Base-by-base conservation (phyloP, 768 basidiomycete species). In the Gelatoporia subvermispora region DNA sequence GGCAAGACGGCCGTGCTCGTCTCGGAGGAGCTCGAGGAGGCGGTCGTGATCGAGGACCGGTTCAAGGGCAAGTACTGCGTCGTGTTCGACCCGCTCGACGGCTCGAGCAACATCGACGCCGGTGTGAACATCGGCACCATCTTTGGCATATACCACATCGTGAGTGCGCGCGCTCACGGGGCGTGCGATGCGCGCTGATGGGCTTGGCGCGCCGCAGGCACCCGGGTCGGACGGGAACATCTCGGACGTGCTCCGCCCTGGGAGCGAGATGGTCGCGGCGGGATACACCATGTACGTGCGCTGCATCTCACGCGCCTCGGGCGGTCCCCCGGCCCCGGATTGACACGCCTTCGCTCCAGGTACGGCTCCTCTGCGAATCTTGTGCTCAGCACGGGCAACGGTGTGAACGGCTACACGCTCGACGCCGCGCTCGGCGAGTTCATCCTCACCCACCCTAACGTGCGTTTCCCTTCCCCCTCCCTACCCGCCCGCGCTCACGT, bases 61-160 rank as follows among this genome's bases (percentile, higher is more conserved):
- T 70, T 86, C 66, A 84, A 77, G 66, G 93, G 94, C 57, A 84
- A 78, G 67, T 98, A 97, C 72, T 96, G 93, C 60, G 95, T 98
- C 58, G 96, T 98, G 2, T 99, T 99, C 59, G 96, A 99, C 69
- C 96, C 96, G 34, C 80, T 96, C 43, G 93, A 98, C 61, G 93
- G 94, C 47, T 88, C 85, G 64, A 91, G 88, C 74, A 96, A 96
- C 72, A 97, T 97, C 71, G 93, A 95, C 65, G 94, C 95, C 55
- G 95, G 94, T 80, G 94, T 95, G 45, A 96, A 96, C 69, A 94
- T 96, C 64, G 90, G 91, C 8, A 93, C 93, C 50, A 96, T 97
- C 74, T 98, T 99, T 67, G 95, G 96, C 41, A 85, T 99, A 55
- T 99, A 98, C 73, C 81, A 81, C 59, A 71, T 95, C 52, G 93